Conservation (phyloP, 1,284 basidiomycete species). For the Austroboletus novae-zelandiae region DNA sequence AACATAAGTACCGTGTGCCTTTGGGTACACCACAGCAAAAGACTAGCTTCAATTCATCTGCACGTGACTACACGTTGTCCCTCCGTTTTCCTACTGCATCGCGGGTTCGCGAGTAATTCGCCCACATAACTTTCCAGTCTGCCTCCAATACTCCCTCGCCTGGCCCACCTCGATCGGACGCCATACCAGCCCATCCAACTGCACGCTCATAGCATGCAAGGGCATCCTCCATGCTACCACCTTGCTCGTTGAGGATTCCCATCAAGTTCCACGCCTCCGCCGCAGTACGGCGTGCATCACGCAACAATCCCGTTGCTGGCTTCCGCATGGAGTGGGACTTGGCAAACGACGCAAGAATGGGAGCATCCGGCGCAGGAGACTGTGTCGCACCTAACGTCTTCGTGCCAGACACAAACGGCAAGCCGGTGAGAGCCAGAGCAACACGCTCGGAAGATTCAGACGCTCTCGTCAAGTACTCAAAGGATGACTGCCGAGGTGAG, state of each 20-base stretch:
- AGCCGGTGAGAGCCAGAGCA: slow-evolving; percentile 51
- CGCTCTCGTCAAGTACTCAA: slow-evolving; percentile 58
- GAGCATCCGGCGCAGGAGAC: slow-evolving; percentile 43
- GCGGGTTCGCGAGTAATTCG: slow-evolving; percentile 45
- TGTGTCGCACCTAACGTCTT: slow-evolving; percentile 39
- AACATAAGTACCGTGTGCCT: slow-evolving; percentile 13
- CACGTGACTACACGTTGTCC: slow-evolving; percentile 20
- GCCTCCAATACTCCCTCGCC: slow-evolving; percentile 52
- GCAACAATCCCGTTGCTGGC: slow-evolving; percentile 58
- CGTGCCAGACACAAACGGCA: slow-evolving; percentile 38
- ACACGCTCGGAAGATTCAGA: slow-evolving; percentile 68
- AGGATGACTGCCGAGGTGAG: slow-evolving; percentile 42
- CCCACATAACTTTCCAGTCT: slow-evolving; percentile 56
- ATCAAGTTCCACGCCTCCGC: slow-evolving; percentile 68
- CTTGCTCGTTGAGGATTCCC: slow-evolving; percentile 46
- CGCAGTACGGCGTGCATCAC: slow-evolving; percentile 67
- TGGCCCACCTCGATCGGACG: slow-evolving; percentile 39
- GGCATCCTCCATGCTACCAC: slow-evolving; percentile 39
- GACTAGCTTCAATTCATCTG: neutral
- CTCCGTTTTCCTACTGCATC: slow-evolving; percentile 11
- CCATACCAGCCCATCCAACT: slow-evolving; percentile 59
- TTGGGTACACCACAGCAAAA: neutral
- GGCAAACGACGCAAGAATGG: slow-evolving; percentile 41
- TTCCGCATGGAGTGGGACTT: slow-evolving; percentile 49
- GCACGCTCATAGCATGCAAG: slow-evolving; percentile 60